Evolutionary conservation across 208 protist species (phyloP).

Genomic region (Leishmania braziliensis): DNA sequence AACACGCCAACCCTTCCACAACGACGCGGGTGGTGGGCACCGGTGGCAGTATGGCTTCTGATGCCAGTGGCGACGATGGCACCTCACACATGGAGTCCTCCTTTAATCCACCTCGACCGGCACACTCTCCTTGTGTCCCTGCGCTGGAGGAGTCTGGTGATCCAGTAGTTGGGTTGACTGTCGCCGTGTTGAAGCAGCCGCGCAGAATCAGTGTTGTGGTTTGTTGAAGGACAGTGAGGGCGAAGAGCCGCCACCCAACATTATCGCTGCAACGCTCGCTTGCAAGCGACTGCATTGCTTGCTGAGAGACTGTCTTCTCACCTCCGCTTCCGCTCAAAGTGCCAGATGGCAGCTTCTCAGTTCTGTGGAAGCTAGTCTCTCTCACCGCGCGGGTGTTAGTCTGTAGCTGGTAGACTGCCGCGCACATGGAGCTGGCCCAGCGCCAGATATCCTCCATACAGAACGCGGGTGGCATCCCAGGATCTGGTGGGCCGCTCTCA

Average conservation of each 20-base stretch:
- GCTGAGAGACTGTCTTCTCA: neutral
- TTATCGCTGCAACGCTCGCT: neutral
- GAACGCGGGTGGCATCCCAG: neutral
- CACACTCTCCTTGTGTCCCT: neutral
- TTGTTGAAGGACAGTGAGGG: conserved; percentile 14
- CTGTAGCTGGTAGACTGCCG: conserved; percentile 24
- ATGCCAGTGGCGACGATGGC: neutral
- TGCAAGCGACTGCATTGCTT: neutral
- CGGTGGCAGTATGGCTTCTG: neutral
- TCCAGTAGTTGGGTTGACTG: neutral
- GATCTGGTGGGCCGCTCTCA: neutral
- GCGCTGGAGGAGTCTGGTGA: neutral
- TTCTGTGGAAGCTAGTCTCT: neutral
- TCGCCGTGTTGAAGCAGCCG: conserved; percentile 15
- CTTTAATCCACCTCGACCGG: neutral
- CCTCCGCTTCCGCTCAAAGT: neutral
- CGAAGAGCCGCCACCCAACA: conserved; percentile 13
- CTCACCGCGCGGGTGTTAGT: neutral
- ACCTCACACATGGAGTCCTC: neutral
- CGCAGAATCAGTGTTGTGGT: conserved; percentile 15
- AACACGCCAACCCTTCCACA: conserved; percentile 11
- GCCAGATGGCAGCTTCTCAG: neutral
- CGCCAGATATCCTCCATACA: conserved; percentile 6
- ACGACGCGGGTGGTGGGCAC: conserved; percentile 5
- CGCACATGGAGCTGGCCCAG: conserved; percentile 10